Evolutionary conservation across 202 grass and related monocot genomes (phyloP), one percentile per base, ranked within the genome.

Genomic region (Carex arenaria): DNA sequence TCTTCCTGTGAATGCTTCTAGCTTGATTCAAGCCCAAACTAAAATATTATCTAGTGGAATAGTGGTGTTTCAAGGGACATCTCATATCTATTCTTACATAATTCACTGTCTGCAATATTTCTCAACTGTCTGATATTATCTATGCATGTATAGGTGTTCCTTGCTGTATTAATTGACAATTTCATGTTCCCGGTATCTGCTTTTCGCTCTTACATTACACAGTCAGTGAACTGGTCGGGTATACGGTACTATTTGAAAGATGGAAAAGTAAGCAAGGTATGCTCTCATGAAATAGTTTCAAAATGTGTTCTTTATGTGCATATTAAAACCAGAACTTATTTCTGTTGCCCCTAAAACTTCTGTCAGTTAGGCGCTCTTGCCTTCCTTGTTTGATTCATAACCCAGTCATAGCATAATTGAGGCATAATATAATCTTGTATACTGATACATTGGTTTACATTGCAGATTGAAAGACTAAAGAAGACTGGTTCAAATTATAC

Each of bases 221-320:
- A 99, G 31, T 99, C 91, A 59, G 93, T 99, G 75, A 99, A 96
- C 78, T 99, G 96, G 96, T 99, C 96, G 71, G 96, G 96, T 72
- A 92, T 99, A 73, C 89, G 88, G 4, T 99, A 99, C 79, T 83
- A 94, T 86, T 86, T 99, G 88, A 92, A 67, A 79, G 84, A 94
- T 63, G 93, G 96, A 17, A 99, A 99, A 92, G 91, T 99, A 92
- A 87, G 36, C 88, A 99, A 96, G 93, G 96, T 99, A 92, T 22
- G 3, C 14, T 56, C 13, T 34, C 49, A 57, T 76, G 72, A 55
- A 32, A 36, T 56, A 18, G 42, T 43, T 47, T 49, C 42, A 75
- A 75, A 55, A 32, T 80, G 53, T 45, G 64, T 64, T 70, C 47
- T 70, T 69, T 83, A 8, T 49, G 6, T 64, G 38, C 8, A 54